phyloP scores from a whole-genome alignment of 805 yeast species.

The Hanseniaspora lindneri region DNA sequence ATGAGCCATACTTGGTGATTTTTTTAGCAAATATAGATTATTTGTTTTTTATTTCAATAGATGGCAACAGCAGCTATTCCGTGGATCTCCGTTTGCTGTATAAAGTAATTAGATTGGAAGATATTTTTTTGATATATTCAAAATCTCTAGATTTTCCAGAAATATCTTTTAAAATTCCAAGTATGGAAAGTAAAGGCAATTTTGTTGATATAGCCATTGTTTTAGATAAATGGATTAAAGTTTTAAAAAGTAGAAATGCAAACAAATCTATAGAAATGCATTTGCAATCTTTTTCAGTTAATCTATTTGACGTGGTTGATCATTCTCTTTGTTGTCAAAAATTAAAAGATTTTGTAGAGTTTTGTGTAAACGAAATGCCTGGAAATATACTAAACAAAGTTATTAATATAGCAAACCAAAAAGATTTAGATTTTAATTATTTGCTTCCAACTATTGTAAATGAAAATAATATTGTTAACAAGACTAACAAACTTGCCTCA shows the following conservation, averaged over 20 bases:
- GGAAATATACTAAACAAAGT: background rate
- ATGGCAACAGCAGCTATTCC: background rate
- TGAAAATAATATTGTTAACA: background rate
- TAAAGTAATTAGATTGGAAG: conserved; percentile 11
- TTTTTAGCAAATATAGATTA: background rate
- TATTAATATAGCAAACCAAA: background rate
- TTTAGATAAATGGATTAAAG: conserved; percentile 7
- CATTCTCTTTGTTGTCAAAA: background rate
- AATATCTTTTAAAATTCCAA: conserved; percentile 8
- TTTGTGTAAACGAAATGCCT: background rate
- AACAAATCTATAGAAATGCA: background rate
- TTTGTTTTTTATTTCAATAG: conserved; percentile 5
- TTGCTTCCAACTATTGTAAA: background rate
- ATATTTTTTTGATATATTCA: conserved; percentile 5
- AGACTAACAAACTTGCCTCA: background rate
- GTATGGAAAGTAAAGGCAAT: background rate
- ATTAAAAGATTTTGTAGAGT: background rate
- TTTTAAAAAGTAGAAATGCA: conserved; percentile 1
- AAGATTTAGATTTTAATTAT: conserved; percentile 3
- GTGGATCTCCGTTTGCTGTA: background rate
- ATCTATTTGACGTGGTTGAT: conserved; percentile 4
- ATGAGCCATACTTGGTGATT: background rate
- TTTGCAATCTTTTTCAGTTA: background rate
- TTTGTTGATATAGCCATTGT: background rate
- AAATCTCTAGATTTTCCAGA: conserved; percentile 9